Conservation (phyloP, 2,329 filamentous ascomycete species). For the Catunica adiposa region DNA sequence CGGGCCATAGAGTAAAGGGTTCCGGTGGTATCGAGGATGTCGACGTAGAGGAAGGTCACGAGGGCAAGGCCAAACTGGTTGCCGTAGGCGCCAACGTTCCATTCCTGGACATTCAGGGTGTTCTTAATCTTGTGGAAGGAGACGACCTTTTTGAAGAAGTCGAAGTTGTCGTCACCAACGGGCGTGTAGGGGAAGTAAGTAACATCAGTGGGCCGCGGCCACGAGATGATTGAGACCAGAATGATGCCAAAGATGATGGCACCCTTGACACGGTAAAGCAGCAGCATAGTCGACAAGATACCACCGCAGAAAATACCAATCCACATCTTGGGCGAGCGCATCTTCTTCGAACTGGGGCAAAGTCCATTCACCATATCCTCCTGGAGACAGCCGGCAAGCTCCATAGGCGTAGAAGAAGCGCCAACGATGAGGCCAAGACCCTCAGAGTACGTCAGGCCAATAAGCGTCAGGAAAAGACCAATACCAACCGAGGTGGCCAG, state of each 20-base stretch:
- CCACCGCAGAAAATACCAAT: slow-evolving; percentile 77
- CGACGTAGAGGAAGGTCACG: slow-evolving; percentile 65
- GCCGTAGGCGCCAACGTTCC: slow-evolving; percentile 51
- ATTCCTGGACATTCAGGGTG: slow-evolving; percentile 55
- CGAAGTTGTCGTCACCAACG: slow-evolving; percentile 52
- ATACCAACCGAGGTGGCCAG: slow-evolving; percentile 75
- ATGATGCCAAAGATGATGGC: slow-evolving; percentile 72
- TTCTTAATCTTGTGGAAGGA: slow-evolving; percentile 62
- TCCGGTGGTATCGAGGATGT: slow-evolving; percentile 63
- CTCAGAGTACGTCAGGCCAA: slow-evolving; percentile 62
- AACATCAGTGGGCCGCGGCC: slow-evolving; percentile 59
- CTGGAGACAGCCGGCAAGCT: slow-evolving; percentile 53
- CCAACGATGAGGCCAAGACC: slow-evolving; percentile 69
- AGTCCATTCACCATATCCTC: slow-evolving; percentile 28
- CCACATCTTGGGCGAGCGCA: slow-evolving; percentile 75
- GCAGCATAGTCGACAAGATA: slow-evolving; percentile 60
- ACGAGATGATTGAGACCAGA: slow-evolving; percentile 74
- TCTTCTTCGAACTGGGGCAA: slow-evolving; percentile 47
- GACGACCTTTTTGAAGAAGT: slow-evolving; percentile 81
- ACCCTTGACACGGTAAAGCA: slow-evolving; percentile 76
- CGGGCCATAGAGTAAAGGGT: slow-evolving; percentile 71
- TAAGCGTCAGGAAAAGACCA: slow-evolving; percentile 63
- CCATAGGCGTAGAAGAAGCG: slow-evolving; percentile 48
- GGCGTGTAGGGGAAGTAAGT: slow-evolving; percentile 66
- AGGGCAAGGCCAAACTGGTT: slow-evolving; percentile 67